A percentile compares a stretch with the other conserved stretches of the same genome.
These are phyloP conservation scores for Pisolithus thermaeus DNA, from an alignment of 1,284 basidiomycete species.

Conservation along the genomic window DNA sequence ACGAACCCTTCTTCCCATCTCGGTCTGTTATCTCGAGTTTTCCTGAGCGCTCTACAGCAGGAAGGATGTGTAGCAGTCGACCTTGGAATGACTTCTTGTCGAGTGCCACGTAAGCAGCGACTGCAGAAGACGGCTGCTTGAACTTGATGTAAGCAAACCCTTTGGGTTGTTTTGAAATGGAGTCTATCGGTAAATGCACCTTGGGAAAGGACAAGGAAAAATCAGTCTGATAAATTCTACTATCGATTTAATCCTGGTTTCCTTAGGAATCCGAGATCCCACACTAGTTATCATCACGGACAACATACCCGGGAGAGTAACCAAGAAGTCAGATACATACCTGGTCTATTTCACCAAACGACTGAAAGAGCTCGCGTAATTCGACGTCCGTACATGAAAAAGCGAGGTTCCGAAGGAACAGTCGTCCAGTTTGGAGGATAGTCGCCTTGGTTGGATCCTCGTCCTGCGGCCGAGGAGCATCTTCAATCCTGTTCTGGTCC, in stretches of 20 bases:
- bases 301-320: constrained; percentile 2
- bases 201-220: constrained; percentile 22
- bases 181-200: constrained; percentile 82
- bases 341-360: constrained; percentile 72
- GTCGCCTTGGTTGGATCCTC: constrained; percentile 50
- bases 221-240: constrained; percentile 46
- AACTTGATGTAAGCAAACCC: constrained; percentile 87
- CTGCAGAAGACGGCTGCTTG: constrained; percentile 56
- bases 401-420: constrained; percentile 90
- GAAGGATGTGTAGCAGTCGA: constrained; percentile 84
- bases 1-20: constrained; percentile 44
- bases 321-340: constrained; percentile 34
- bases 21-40: constrained; percentile 41
- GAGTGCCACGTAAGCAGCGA: constrained; percentile 71
- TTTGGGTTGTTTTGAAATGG: constrained; percentile 63
- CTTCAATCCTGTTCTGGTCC: constrained; percentile 13
- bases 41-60: constrained; percentile 64
- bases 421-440: constrained; percentile 73
- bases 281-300: constrained; percentile 45
- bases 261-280: constrained; percentile 54
- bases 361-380: constrained; percentile 60
- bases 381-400: constrained; percentile 80
- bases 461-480: constrained; percentile 17
- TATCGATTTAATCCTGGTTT: constrained; percentile 35
- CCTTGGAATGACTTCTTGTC: constrained; percentile 92